Base-by-base conservation (phyloP, 2,329 filamentous ascomycete genomes). In the Arachnopeziza araneosa region DNA sequence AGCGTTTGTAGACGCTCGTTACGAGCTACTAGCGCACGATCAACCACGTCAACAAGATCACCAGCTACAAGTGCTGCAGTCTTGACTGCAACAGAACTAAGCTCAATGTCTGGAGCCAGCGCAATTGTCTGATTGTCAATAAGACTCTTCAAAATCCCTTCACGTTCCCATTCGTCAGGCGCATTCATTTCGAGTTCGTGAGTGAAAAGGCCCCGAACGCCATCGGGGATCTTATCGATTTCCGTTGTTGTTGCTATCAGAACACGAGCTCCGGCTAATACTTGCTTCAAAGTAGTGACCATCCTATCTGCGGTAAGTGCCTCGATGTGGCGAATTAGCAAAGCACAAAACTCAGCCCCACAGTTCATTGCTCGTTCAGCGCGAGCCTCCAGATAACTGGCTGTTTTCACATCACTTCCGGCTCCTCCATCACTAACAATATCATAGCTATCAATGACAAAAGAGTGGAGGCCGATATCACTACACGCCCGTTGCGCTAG, bases 1-100 rank as follows among this genome's bases (percentile, higher is more conserved):
- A 98, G 79, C 22, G 80, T 77, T 72, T 96, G 89, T 1, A 99
- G 80, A 2, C 95, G 88, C 49, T 85, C 81, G 51, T 83, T 83
- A 63, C 90, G 86, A 7, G 91, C 91, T 12, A 93, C 86, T 1
- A 91, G 79, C 1, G 95, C 95, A 53, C 95, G 85, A 70, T 97
- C 93, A 32, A 97, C 91, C 0, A 99, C 93, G 71, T 99, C 95
- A 1, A 96, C 88, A 10, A 99, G 78, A 71, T 99, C 93, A 17
- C 93, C 95, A 22, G 95, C 95, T 2, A 99, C 95, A 8, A 99
- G 80, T 1, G 95, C 95, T 7, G 95, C 95, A 9, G 95, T 99
- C 78, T 98, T 98, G 55, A 99, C 82, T 0, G 95, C 95, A 19
- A 99, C 87, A 10, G 88, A 86, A 63, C 86, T 83, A 5, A 99